Base-by-base conservation (phyloP, 2,329 filamentous ascomycete genomes). In the Cucurbitaria berberidis region DNA sequence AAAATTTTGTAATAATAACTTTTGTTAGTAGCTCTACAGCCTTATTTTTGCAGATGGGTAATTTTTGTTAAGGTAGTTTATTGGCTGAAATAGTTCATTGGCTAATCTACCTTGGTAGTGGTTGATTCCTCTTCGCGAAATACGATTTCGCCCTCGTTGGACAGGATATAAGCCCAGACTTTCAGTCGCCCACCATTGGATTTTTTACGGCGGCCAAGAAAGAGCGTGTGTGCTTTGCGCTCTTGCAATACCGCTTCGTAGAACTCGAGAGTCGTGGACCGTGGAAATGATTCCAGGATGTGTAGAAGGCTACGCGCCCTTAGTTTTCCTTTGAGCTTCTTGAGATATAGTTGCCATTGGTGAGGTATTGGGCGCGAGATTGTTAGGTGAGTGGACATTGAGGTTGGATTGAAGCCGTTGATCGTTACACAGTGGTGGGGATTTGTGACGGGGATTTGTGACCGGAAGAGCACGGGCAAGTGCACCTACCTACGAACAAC, bases 91-190 rank as follows among this genome's bases (percentile, higher is more conserved):
- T n/a, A n/a, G n/a, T n/a, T n/a, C n/a, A n/a, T n/a, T n/a, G n/a
- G n/a, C n/a, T 22, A 38, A n/a, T 7, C 10, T 22, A 5, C 8
- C 8, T 24, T 21, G 49, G 26, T n/a, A 18, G 3, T 10, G 3
- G n/a, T 24, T 32, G 16, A 16, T n/a, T 41, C 10, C 39, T 26
- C n/a, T 10, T 19, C 9, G 16, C 39, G 35, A 48, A 15, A 5
- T 4, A 51, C 11, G 3, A 51, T n/a, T 15, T 27, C 26, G 5
- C 15, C 32, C 11, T 18, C 18, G 5, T 32, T 34, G 16, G 27
- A 34, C 30, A 16, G 15, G 21, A 51, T 27, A 41, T 51, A 41
- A 26, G 42, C 48, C 26, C 42, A 51, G 0, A 40, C 41, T 8
- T 27, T 13, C 21, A 34, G 32, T 10, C 19, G 8, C 5, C 9